Evolutionary conservation across 2,329 filamentous ascomycete genomes (phyloP), one percentile per base, ranked within the genome.

Genomic region (Diaporthe eres): DNA sequence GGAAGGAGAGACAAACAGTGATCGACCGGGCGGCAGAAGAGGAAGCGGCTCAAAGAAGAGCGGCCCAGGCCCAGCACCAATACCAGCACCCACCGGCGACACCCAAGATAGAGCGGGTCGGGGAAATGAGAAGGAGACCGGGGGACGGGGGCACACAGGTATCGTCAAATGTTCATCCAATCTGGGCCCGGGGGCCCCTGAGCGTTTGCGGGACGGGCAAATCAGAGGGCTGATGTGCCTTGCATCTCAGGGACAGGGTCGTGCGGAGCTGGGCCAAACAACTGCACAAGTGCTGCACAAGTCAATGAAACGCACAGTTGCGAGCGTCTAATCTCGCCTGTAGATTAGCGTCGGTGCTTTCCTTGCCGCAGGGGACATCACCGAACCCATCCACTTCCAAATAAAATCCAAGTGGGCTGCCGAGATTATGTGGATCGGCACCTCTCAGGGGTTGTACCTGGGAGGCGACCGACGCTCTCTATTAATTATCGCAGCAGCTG

Each of bases 91-190:
- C 73, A 77, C 75, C 72, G 75, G 49, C 60, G 22, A 47, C 44
- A 25, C 65, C 58, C 75, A 70, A 68, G 73, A 60, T 70, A 63
- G 55, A 44, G 37, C 74, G 73, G 70, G 73, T 65, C 74, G 58
- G 68, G 75, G 74, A 77, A 77, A 77, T 77, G 73, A 77, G 75
- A 74, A 70, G 75, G 71, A 74, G 73, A 75, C 73, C 61, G 71
- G 73, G 68, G 73, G 49, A 73, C 71, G 60, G 75, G 75, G 65
- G 73, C 47, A 19, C 68, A 60, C 55, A 73, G 73, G 68, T 51
- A 73, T 73, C 75, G 70, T 73, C 65, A 72, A 70, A 63, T 67
- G 73, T 75, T 72, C 67, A 75, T 68, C 72, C 72, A 75, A 63
- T 61, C 67, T 67, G 25, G 39, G 17, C 74, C 53, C 53, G n/a